phyloP scores from a whole-genome alignment of 176 grass and related monocot genomes.

The Bonia amplexicaulis region DNA sequence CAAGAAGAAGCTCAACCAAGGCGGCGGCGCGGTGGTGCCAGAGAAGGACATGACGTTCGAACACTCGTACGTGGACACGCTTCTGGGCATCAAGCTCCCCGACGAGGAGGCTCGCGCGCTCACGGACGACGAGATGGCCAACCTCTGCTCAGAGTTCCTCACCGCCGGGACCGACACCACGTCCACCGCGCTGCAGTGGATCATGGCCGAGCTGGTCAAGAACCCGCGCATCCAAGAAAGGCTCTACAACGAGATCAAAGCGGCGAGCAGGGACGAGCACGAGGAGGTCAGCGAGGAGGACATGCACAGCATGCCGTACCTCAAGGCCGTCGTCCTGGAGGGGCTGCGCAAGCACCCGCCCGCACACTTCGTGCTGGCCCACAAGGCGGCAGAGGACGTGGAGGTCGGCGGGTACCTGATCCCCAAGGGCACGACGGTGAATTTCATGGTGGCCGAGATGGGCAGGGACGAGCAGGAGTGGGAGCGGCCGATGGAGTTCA shows the following conservation, averaged over 20 bases:
- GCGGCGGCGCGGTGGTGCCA: too few relatives aligned
- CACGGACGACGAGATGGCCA: constrained; percentile 43
- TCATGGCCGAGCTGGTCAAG: constrained; percentile 77
- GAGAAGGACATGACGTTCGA: not conserved
- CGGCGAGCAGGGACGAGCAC: too few relatives aligned
- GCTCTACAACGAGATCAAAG: constrained; percentile 41
- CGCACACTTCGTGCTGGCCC: constrained; percentile 29
- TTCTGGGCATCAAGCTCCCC: constrained; percentile 49
- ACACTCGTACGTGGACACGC: constrained; percentile 62
- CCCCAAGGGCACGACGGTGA: too few relatives aligned
- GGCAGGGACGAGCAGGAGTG: too few relatives aligned
- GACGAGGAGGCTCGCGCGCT: constrained; percentile 38
- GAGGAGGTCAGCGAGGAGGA: not conserved
- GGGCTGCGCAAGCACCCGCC: constrained; percentile 39
- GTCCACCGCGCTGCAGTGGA: constrained; percentile 61
- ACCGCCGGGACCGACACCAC: constrained; percentile 67
- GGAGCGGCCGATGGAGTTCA: too few relatives aligned
- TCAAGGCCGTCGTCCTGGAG: constrained; percentile 43
- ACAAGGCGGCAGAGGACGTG: constrained; percentile 42
- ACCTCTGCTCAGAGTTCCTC: constrained; percentile 63
- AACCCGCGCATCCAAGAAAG: constrained; percentile 42
- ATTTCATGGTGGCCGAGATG: too few relatives aligned
- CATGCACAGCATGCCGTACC: constrained; percentile 21
- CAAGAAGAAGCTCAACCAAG: not conserved
- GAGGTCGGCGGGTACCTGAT: not conserved